These are phyloP conservation scores for Geosmithia flava DNA, from an alignment of 2,329 filamentous ascomycete species.

Conservation along the genomic window DNA sequence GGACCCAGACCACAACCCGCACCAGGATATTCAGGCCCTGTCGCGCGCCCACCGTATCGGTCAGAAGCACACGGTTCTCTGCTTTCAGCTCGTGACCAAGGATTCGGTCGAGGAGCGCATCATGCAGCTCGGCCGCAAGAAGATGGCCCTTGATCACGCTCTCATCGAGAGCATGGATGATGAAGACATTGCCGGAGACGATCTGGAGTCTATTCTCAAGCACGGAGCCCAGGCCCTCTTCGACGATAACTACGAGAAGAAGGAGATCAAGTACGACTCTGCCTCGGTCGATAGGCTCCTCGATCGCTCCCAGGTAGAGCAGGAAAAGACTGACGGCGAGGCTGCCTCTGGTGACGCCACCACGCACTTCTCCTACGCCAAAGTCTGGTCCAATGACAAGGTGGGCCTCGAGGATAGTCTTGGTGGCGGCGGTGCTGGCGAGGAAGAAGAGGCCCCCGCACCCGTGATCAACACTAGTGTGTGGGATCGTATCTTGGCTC, in stretches of 20 bases:
- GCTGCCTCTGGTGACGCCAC: constrained; percentile 40
- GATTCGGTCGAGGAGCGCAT: constrained; percentile 89
- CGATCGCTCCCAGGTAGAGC: constrained; percentile 73
- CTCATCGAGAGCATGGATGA: constrained; percentile 86
- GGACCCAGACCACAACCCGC: constrained; percentile 94
- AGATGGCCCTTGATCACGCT: constrained; percentile 90
- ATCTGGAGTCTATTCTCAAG: constrained; percentile 77
- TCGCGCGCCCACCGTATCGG: constrained; percentile 93
- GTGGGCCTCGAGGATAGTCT: constrained; percentile 53
- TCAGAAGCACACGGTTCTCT: constrained; percentile 89
- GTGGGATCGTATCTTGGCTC: constrained; percentile 82
- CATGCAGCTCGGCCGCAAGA: constrained; percentile 87
- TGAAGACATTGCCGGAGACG: constrained; percentile 65
- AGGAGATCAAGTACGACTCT: constrained; percentile 70
- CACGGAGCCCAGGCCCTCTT: constrained; percentile 84
- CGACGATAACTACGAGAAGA: constrained; percentile 54
- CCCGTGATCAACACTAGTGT: constrained; percentile 50
- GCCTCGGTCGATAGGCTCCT: constrained; percentile 78
- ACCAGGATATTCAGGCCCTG: constrained; percentile 92
- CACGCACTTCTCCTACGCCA: constrained; percentile 77
- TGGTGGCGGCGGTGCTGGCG: constrained; percentile 25
- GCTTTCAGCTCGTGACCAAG: constrained; percentile 88
- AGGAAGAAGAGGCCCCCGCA: constrained; percentile 34
- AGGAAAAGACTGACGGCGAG: constrained; percentile 52
- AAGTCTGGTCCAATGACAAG: constrained; percentile 82